A percentile compares a stretch with the other conserved stretches of the same genome.
These are phyloP conservation scores for Capronia americana DNA, from an alignment of 2,329 filamentous ascomycete species.

Conservation along the genomic window DNA sequence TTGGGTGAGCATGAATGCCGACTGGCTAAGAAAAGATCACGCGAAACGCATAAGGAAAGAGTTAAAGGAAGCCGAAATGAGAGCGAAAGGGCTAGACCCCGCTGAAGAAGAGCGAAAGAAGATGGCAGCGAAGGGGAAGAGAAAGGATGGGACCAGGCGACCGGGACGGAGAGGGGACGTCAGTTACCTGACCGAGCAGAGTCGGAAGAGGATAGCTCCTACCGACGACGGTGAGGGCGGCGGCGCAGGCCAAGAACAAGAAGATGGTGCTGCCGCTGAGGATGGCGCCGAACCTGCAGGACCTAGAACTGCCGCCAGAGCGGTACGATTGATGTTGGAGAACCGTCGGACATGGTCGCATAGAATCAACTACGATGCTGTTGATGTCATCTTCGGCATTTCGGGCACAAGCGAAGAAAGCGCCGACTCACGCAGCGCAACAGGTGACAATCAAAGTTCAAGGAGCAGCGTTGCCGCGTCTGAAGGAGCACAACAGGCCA, in stretches of 20 bases:
- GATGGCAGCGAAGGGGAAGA: slow-evolving; percentile 49
- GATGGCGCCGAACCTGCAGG: slow-evolving; percentile 9
- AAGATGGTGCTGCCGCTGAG: slow-evolving; percentile 12
- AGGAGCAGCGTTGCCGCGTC: slow-evolving; percentile 12
- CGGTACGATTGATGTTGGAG: slow-evolving; percentile 38
- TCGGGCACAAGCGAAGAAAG: slow-evolving; percentile 23
- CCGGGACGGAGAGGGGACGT: slow-evolving; percentile 56
- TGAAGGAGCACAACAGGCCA: slow-evolving; percentile 1
- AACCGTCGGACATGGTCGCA: slow-evolving; percentile 38
- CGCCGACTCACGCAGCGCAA: slow-evolving; percentile 23
- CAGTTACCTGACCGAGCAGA: slow-evolving; percentile 54
- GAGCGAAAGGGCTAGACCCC: slow-evolving; percentile 45
- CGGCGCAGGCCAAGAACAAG: slow-evolving; percentile 11
- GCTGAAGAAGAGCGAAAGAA: slow-evolving; percentile 39
- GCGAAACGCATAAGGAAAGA: slow-evolving; percentile 80
- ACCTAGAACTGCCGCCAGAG: slow-evolving; percentile 32
- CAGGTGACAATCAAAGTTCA: slow-evolving; percentile 14
- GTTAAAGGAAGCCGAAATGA: slow-evolving; percentile 59
- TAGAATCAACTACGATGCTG: slow-evolving; percentile 38
- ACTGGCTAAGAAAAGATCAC: slow-evolving; percentile 87
- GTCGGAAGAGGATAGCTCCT: slow-evolving; percentile 5
- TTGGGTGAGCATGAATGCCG: slow-evolving; percentile 94
- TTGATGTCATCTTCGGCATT: slow-evolving; percentile 36
- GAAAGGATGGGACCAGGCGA: slow-evolving; percentile 53
- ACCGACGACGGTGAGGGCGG: slow-evolving; percentile 11